Evolutionary conservation across 2,329 filamentous ascomycete species (phyloP), one percentile per base, ranked within the genome.

Genomic region (Paraphoma sp.): DNA sequence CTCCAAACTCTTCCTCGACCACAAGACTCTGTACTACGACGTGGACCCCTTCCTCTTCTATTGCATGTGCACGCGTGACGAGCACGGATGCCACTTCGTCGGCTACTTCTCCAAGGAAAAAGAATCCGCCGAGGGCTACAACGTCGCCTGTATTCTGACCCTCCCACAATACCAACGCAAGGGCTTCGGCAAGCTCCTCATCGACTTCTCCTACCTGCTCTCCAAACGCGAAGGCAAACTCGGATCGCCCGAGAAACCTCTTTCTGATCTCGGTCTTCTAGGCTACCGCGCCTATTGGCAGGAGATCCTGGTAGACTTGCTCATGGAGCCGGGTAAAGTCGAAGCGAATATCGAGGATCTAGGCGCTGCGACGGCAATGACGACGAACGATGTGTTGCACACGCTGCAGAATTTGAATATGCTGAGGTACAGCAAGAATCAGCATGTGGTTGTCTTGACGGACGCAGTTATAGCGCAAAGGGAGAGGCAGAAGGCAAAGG

Each of bases 101-200:
- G 95, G 95, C n/a, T 99, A 97, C 74, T 99, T 99, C 77, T 96
- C 91, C 53, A 99, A 99, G 75, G 95, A 99, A 77, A 99, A 99
- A 68, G 95, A 99, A 77, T 94, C 90, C 40, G 93, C 93, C 0
- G 96, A 99, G 69, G 92, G 91, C 30, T 99, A 98, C 84, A 99
- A 99, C 73, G 89, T 99, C 31, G 96, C 95, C 4, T 99, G 96
- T 85, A 99, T 99, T 74, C 82, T 99, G 56, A 99, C 95, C 0
- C 83, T 99, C 3, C 95, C 95, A 0, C 96, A 99, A 74, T 98
- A 96, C 68, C 95, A 99, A 77, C 87, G 95, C 23, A 95, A 96
- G 72, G 95, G 95, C 0, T 97, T 95, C 69, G 95, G 96, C 23
- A 89, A 92, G 57, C 83, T 99, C 11, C 84, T 99, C 54, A 99